Percentiles rank a stretch among this genome's conserved stretches.
Conservation (phyloP, 139 green algal genomes). For the Diplosphaera chodatii region DNA sequence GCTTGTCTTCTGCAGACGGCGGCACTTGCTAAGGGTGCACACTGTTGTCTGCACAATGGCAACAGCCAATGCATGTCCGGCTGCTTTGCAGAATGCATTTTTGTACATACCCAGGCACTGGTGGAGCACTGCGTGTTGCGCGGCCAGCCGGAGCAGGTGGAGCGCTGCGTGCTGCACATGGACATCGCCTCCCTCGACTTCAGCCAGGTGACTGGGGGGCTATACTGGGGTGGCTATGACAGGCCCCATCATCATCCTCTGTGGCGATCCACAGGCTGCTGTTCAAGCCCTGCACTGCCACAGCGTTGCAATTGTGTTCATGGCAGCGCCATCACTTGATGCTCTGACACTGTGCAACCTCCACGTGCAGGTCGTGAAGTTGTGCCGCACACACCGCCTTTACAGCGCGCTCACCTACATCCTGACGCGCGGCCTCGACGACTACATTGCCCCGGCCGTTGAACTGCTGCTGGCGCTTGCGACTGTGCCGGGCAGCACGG, state of each 20-base stretch:
- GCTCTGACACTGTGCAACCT: no score
- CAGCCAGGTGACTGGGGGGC: constrained; percentile 58
- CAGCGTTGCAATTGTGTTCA: no score
- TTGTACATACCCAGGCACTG: constrained; percentile 41
- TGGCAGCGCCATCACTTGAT: no score
- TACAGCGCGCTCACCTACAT: constrained; percentile 70
- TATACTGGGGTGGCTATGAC: no score
- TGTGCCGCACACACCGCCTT: constrained; percentile 72
- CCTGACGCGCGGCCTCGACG: constrained; percentile 60
- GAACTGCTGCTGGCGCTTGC: constrained; percentile 64
- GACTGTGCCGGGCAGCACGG: background rate
- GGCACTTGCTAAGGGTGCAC: no score
- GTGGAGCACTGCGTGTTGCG: constrained; percentile 65
- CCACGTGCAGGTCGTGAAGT: constrained; percentile 52
- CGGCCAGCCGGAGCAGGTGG: constrained; percentile 53
- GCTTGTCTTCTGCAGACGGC: no score
- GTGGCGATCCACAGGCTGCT: no score
- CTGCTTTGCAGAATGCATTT: no score
- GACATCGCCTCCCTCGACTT: constrained; percentile 80
- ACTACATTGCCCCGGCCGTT: constrained; percentile 68
- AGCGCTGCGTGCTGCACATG: constrained; percentile 81
- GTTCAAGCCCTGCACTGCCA: no score
- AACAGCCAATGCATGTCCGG: no score
- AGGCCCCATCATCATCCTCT: no score
- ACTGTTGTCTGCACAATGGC: background rate